Evolutionary conservation across 176 grass and related monocot genomes (phyloP), one percentile per base, ranked within the genome.

Genomic region (Areca catechu): DNA sequence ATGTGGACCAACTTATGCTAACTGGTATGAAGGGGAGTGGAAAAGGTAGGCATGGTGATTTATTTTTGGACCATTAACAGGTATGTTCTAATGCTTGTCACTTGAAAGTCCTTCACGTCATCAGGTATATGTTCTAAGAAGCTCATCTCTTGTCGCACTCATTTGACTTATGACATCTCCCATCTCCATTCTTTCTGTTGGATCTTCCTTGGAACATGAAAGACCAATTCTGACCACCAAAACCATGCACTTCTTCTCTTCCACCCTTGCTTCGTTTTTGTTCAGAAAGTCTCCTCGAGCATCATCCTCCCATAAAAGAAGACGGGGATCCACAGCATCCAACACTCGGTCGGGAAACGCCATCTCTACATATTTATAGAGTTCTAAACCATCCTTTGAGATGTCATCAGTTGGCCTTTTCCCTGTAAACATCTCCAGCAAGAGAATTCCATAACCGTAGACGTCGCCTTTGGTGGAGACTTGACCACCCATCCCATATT

Each of bases 371-470:
- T 56, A 63, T 15, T 43, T 57, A 19, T 63, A 57, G 19, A 77
- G 24, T 17, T 19, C 65, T 60, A 76, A 23, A 19, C 62, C 68
- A 18, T 73, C 54, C 52, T 1, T 48, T 53, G 77, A 80, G 30
- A 58, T 60, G 12, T 56, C 54, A 65, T 80, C 73, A 60, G 77
- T 80, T 18, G 73, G 77, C 5, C 53, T 21, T 15, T 24, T 86
- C 54, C 73, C 69, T 20, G 58, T 77, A 73, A 80, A 77, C 73
- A 86, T 80, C 73, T 74, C 77, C 5, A 80, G 59, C 16, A 80
- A 28, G 20, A 74, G 75, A 25, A 80, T 65, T n/a, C 69, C 73
- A 56, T 64, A 85, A 16, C 82, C 80, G 76, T 80, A 80, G 4
- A 58, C 53, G 68, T 85, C 72, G 25, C 76, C 62, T 19, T 60